Evolutionary conservation across 305 asterid genomes (phyloP), one percentile per base, ranked within the genome.

Genomic region (Fraxinus greggii): DNA sequence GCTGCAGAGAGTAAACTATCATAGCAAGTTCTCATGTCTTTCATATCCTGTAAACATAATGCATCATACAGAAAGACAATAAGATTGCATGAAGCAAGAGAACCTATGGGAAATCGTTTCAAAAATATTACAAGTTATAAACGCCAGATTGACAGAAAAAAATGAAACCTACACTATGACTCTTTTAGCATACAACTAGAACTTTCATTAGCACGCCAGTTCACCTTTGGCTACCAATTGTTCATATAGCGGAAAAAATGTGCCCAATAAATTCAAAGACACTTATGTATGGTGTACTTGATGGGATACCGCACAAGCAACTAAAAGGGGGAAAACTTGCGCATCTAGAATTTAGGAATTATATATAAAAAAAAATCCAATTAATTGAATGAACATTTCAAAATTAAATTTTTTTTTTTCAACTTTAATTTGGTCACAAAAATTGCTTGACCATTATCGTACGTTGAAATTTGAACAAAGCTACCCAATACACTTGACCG

Each of bases 1-100:
- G 99, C 99, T n/a, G 99, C 98, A 76, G 98, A 94, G 79, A 95
- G 97, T 63, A 95, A 88, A 84, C 95, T 89, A 87, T 94, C 99
- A 72, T 93, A 94, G 91, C 97, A 94, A 26, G 91, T 85, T 87
- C 95, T 92, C 97, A 95, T 94, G 85, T 94, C 98, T 78, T 92
- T 93, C 97, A 94, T 91, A 88, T 96, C 99, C 99, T 96, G 91
- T 81, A 87, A 88, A 80, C 77, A 35, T 73, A 81, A 79, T 59
- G 45, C 85, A 85, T 63, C 74, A 7, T 56, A 67, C 33, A 24
- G 72, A 72, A 35, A 51, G 74, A 73, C 21, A 61, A 38, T 81
- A 76, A 73, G 75, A 70, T 35, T n/a, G 72, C 83, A 79, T 40
- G 51, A 32, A 74, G 99, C 98, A 75, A 94, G 80, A 94, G 97